Conservation (phyloP, 179 eudicot species). For the Beta lomatogona region DNA sequence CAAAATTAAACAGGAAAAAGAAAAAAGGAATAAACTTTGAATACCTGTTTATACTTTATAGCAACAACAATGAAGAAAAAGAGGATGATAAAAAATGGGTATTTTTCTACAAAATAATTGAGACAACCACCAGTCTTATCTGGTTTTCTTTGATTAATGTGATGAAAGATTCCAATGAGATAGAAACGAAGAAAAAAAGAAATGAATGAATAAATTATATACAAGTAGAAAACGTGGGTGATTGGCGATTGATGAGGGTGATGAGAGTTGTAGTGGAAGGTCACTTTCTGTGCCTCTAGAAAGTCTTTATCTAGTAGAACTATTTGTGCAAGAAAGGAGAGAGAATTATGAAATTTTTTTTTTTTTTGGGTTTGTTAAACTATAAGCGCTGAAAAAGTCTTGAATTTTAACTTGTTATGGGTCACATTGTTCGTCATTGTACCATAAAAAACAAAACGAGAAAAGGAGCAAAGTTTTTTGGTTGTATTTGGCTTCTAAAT, state of each 20-base stretch:
- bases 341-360: too few relatives aligned
- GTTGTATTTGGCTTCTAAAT: not conserved
- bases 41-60: slow-evolving; percentile 19
- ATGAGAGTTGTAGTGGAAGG: slow-evolving; percentile 21
- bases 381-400: not conserved
- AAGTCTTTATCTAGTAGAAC: slow-evolving; percentile 8
- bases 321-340: not conserved
- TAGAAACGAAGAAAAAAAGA: not conserved
- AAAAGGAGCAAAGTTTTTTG: not conserved
- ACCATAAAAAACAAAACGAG: not conserved
- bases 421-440: not conserved
- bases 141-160: slow-evolving; percentile 18
- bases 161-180: slow-evolving; percentile 24
- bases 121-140: slow-evolving; percentile 43
- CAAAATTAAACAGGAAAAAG: not conserved
- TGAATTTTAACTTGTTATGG: not conserved
- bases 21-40: slow-evolving; percentile 20
- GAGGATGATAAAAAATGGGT: not conserved
- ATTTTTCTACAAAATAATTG: not conserved
- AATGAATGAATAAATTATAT: slow-evolving; percentile 16
- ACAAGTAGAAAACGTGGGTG: slow-evolving; percentile 28
- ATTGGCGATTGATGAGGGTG: slow-evolving; percentile 25
- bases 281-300: slow-evolving; percentile 28
- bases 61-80: slow-evolving; percentile 20
- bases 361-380: not conserved